phyloP scores from a whole-genome alignment of 208 protist species.

The Phytomonas serpens region DNA sequence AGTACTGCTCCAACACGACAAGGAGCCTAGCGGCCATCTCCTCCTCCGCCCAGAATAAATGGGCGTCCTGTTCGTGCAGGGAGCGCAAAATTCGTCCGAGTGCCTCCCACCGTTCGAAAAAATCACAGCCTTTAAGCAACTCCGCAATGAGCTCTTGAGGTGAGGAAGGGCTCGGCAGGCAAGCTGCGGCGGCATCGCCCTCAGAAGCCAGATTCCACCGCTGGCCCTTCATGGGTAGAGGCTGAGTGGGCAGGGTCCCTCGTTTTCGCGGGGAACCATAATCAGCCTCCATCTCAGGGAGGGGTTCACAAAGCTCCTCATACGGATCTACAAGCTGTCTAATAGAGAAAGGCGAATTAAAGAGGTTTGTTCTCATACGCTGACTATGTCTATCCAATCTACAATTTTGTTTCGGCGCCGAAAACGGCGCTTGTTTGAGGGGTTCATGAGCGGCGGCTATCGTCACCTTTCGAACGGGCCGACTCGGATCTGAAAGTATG shows the following conservation, averaged over 20 bases:
- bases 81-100: background rate
- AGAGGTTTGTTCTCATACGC: background rate
- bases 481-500: background rate
- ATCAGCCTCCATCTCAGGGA: background rate
- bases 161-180: background rate
- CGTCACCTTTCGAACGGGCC: background rate
- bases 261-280: background rate
- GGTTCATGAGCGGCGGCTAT: background rate
- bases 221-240: too few relatives aligned
- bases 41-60: background rate
- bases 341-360: background rate
- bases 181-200: too few relatives aligned
- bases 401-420: too few relatives aligned
- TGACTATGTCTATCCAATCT: too few relatives aligned
- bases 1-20: conserved; percentile 22
- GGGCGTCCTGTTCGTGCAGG: background rate
- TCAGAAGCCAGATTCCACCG: too few relatives aligned
- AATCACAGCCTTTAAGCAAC: background rate
- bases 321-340: background rate
- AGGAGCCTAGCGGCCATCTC: conserved; percentile 16
- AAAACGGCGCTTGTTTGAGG: background rate
- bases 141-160: background rate
- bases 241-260: too few relatives aligned
- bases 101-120: background rate
- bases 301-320: background rate